phyloP scores from a whole-genome alignment of 169 alveolate species.

The Plasmodium reichenowi region DNA sequence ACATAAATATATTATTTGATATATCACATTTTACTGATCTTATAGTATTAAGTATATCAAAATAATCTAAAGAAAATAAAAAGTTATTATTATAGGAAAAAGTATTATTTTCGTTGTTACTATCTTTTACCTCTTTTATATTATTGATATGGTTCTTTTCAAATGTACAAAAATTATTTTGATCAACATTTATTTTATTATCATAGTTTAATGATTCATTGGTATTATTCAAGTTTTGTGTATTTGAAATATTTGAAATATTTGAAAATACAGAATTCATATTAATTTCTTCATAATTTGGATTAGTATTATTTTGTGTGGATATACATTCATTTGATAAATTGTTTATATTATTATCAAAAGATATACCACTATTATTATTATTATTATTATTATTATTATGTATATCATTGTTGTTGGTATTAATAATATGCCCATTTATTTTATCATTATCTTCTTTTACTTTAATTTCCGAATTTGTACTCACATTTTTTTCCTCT shows the following conservation, averaged over 20 bases:
- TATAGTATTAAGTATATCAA: slow-evolving; percentile 61
- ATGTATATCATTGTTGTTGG: neutral
- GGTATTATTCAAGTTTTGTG: neutral
- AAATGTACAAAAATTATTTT: neutral
- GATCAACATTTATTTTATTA: neutral
- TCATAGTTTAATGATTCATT: neutral
- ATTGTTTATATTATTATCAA: neutral
- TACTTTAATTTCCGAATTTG: neutral
- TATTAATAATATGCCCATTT: neutral
- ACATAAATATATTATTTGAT: slow-evolving; percentile 49
- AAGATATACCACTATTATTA: neutral
- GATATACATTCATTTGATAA: no score
- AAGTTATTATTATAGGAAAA: slow-evolving; percentile 50
- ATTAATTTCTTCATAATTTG: neutral
- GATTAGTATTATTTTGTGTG: neutral
- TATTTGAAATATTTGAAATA: neutral
- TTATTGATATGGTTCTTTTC: slow-evolving; percentile 15
- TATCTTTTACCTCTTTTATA: slow-evolving; percentile 3
- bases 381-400: neutral
- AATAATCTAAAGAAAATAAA: slow-evolving; percentile 43
- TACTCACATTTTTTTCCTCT: neutral
- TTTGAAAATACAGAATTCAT: neutral
- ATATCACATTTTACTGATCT: slow-evolving; percentile 75
- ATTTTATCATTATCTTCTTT: neutral
- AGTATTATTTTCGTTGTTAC: neutral